Evolutionary conservation across 164 flowering plant genomes (phyloP).

Genomic region (Vitis cinerea): DNA sequence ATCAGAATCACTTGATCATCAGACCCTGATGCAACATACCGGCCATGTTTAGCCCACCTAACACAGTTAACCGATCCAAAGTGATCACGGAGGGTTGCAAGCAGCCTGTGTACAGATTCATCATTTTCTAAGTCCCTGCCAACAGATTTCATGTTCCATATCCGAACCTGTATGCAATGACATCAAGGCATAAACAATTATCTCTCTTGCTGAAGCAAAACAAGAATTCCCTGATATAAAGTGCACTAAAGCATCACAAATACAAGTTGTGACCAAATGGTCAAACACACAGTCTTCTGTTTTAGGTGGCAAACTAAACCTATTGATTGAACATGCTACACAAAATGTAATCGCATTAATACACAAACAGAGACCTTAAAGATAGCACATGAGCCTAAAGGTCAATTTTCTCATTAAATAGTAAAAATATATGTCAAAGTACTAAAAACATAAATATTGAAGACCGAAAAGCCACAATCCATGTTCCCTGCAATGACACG

Average conservation of each 20-base stretch:
- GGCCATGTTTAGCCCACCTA: conserved; percentile 97
- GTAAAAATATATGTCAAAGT: neutral
- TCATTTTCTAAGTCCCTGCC: conserved; percentile 50
- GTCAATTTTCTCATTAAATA: neutral
- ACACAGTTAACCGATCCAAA: conserved; percentile 99
- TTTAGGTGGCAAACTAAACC: too few species aligned
- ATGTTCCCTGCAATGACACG: too few species aligned
- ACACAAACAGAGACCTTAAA: neutral
- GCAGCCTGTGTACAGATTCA: conserved; percentile 63
- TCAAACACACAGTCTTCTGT: too few species aligned
- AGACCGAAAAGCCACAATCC: too few species aligned
- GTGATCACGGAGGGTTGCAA: conserved; percentile 97
- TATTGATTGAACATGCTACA: too few species aligned
- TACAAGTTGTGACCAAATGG: too few species aligned
- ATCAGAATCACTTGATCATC: conserved; percentile 92
- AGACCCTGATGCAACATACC: conserved; percentile 93
- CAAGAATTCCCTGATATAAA: too few species aligned
- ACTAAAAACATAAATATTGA: neutral
- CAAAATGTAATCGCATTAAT: neutral
- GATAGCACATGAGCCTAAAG: neutral
- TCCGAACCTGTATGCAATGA: conserved; percentile 65
- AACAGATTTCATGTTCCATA: conserved; percentile 90
- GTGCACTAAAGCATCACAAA: too few species aligned
- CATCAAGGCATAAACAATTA: neutral
- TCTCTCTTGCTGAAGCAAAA: neutral